Percentiles rank a stretch among this genome's conserved stretches.
These are phyloP conservation scores for Delonix regia DNA, from an alignment of 306 rosid genomes.

Conservation along the genomic window DNA sequence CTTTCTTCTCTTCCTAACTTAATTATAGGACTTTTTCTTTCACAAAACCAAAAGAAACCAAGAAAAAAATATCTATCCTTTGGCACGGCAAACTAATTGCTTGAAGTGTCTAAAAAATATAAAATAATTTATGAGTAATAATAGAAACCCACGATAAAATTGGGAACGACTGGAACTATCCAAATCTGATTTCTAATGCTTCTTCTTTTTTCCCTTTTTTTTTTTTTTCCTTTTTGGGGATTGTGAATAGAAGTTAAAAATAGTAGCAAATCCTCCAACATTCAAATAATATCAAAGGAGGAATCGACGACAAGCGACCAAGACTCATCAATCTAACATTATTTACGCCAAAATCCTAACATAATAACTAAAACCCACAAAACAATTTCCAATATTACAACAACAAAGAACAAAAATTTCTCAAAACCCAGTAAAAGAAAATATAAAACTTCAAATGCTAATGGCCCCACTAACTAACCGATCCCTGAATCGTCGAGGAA, in stretches of 20 bases:
- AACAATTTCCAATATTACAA: constrained; percentile 23
- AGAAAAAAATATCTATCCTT: constrained; percentile 34
- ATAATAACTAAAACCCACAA: constrained; percentile 28
- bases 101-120: constrained; percentile 35
- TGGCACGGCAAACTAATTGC: constrained; percentile 43
- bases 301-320: constrained; percentile 42
- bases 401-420: constrained; percentile 11
- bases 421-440: constrained; percentile 33
- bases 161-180: constrained; percentile 55
- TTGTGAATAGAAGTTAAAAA: constrained; percentile 33
- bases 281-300: constrained; percentile 69
- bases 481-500: constrained; percentile 66
- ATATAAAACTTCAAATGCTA: constrained; percentile 32
- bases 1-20: constrained; percentile 35
- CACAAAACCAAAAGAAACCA: constrained; percentile 42
- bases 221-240: constrained; percentile 23
- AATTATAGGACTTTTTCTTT: constrained; percentile 38
- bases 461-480: constrained; percentile 43
- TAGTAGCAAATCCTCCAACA: constrained; percentile 62
- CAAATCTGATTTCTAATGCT: constrained; percentile 33
- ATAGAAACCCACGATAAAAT: constrained; percentile 66
- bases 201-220: constrained; percentile 23
- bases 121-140: constrained; percentile 37
- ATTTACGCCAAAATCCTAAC: constrained; percentile 53
- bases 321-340: constrained; percentile 47